A percentile compares a stretch with the other conserved stretches of the same genome.
Evolutionary conservation across 169 alveolate species (phyloP).

Genomic region (Plasmodium chabaudi): DNA sequence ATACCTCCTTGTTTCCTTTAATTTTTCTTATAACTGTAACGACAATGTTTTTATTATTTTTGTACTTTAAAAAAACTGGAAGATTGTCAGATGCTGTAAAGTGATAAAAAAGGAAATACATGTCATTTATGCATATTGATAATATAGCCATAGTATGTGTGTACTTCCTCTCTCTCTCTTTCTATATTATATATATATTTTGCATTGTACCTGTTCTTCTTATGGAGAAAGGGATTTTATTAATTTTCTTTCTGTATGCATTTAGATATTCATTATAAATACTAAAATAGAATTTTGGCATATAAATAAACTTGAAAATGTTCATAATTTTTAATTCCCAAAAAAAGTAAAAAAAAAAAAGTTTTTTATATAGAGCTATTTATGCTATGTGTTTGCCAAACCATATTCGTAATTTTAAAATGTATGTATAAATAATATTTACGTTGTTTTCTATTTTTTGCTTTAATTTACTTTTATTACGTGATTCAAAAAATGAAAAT

Average conservation of each 20-base stretch:
- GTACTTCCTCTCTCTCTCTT: not conserved
- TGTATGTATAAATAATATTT: not conserved
- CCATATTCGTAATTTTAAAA: not conserved
- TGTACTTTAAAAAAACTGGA: constrained; percentile 85
- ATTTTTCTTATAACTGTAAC: constrained; percentile 83
- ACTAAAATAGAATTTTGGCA: constrained; percentile 38
- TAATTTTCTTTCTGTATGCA: constrained; percentile 74
- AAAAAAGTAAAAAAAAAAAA: not conserved
- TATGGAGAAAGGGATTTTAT: constrained; percentile 81
- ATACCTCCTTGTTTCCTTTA: constrained; percentile 81
- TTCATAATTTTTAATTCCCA: constrained; percentile 48
- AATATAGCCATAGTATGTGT: not conserved
- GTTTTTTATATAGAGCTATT: constrained; percentile 6
- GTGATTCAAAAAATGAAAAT: not conserved
- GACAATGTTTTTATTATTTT: constrained; percentile 81
- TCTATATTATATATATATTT: no score
- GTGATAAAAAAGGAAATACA: not conserved
- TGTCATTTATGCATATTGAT: no score
- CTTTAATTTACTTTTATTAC: not conserved
- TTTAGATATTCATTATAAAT: constrained; percentile 70
- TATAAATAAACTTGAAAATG: constrained; percentile 37
- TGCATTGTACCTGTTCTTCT: constrained; percentile 79
- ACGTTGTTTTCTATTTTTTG: not conserved
- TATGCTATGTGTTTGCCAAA: not conserved
- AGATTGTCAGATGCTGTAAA: constrained; percentile 83